Base-by-base conservation (phyloP, 2,329 filamentous ascomycete species). In the Xylariaceae sp. region DNA sequence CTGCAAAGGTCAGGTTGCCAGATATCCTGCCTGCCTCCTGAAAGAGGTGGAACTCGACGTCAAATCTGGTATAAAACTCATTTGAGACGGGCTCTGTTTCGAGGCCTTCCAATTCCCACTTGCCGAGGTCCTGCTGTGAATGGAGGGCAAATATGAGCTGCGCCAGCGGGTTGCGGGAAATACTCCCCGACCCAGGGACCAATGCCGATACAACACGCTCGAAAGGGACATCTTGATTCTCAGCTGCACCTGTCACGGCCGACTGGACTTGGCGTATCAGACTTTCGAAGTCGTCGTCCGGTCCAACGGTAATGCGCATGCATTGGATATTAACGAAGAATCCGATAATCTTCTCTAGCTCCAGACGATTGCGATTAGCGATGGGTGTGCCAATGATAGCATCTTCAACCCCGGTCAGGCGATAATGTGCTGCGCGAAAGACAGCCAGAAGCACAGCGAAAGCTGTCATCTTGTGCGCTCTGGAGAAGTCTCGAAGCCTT, bases 291-390 rank as follows among this genome's bases (percentile, higher is more conserved):
- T 41, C 42, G 25, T 48, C 42, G n/a, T 22, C 12, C 21, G 16
- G 5, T 6, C 45, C 38, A 16, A 48, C 20, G 5, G 16, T 42
- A 27, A 45, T 40, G 21, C 47, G 47, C 38, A 45, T 49, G 25
- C 46, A 45, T 38, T 45, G 46, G 6, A 35, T 42, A 33, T 48
- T 48, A 29, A 48, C 46, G 16, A 48, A 48, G n/a, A 48, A 48
- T 16, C 46, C 46, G 19, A 48, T 48, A 14, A 48, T 45, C 38
- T 42, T n/a, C 27, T 48, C 46, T 22, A 48, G 34, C 20, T 48
- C 46, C 6, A 6, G 27, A 23, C 42, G 33, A 29, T 45, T 48
- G 23, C 46, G 42, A 33, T 48, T 49, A 16, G 42, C 42, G 14
- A 27, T 42, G 16, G 42, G 42, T 25, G 47, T 6, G 20, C 47